Conservation (phyloP, 2,329 filamentous ascomycete genomes). For the Colletotrichum sp. region DNA sequence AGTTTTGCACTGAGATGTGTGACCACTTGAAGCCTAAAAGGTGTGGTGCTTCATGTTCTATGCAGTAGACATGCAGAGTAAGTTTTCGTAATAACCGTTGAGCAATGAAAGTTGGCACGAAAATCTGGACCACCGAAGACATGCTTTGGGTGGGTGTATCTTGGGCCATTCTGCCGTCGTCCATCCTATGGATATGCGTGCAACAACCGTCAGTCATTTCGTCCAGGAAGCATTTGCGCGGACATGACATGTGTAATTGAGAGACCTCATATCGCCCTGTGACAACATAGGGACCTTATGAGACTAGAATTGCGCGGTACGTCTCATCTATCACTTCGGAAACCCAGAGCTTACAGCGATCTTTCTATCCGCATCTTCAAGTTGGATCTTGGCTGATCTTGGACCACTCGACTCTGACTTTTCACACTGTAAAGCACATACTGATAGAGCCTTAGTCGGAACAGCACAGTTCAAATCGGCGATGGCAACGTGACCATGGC, state of each 20-base stretch:
- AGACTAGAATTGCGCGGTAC: background rate
- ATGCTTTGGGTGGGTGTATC: background rate
- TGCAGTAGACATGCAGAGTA: background rate
- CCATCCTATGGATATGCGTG: background rate
- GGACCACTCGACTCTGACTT: background rate
- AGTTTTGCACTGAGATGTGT: accelerated
- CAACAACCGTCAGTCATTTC: background rate
- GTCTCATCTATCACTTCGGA: background rate
- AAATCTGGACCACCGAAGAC: background rate
- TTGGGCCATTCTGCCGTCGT: background rate
- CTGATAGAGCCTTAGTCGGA: background rate
- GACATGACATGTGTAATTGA: background rate
- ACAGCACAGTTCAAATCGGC: background rate
- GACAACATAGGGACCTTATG: background rate
- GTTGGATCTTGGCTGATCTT: background rate
- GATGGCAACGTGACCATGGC: background rate
- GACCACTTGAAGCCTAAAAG: background rate
- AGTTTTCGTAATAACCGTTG: background rate
- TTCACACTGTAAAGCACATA: background rate
- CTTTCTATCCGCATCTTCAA: background rate
- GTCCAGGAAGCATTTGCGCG: background rate
- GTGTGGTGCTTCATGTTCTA: background rate
- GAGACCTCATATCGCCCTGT: background rate
- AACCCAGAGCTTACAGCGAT: background rate
- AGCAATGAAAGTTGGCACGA: background rate